A percentile compares a stretch with the other conserved stretches of the same genome.
Evolutionary conservation across 2,329 filamentous ascomycete genomes (phyloP).

Genomic region (Clarireedia monteithiana): DNA sequence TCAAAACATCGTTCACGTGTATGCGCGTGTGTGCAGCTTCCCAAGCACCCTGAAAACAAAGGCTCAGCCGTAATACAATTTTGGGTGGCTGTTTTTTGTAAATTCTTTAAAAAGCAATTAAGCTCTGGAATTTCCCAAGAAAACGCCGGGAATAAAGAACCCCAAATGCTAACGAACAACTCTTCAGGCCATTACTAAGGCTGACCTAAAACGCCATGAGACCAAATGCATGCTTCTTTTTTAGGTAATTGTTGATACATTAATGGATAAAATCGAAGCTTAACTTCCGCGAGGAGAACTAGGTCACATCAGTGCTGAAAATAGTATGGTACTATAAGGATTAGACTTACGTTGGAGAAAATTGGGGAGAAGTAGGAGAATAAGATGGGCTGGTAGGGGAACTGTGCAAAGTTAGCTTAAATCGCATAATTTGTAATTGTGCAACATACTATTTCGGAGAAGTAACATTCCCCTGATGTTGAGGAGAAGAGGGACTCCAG

Average conservation of each 20-base stretch:
- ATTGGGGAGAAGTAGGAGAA: conserved; percentile 25
- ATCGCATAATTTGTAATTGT: not conserved
- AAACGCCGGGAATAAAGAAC: conserved; percentile 5
- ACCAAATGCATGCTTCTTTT: conserved; percentile 15
- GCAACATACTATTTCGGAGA: conserved; percentile 32
- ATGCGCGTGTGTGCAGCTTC: not conserved
- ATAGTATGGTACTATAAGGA: not conserved
- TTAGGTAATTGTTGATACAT: conserved; percentile 24
- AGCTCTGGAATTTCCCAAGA: not conserved
- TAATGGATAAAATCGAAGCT: conserved; percentile 9
- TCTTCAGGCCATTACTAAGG: conserved; percentile 2
- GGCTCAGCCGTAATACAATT: conserved; percentile 12
- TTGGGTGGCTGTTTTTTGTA: conserved; percentile 7
- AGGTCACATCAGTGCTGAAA: conserved; percentile 6
- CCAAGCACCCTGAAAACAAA: conserved; percentile 2
- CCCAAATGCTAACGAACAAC: conserved; percentile 12
- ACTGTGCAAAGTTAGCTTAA: not conserved
- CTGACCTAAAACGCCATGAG: conserved; percentile 9
- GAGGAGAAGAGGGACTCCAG: conserved; percentile 27
- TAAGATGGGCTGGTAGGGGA: conserved; percentile 24
- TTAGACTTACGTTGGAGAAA: conserved; percentile 22
- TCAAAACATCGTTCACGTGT: not conserved
- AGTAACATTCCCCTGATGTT: conserved; percentile 20
- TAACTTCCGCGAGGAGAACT: conserved; percentile 22
- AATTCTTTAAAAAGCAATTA: no score